These are phyloP conservation scores for Colletotrichum abscissum DNA, from an alignment of 2,329 filamentous ascomycete genomes.

Conservation along the genomic window DNA sequence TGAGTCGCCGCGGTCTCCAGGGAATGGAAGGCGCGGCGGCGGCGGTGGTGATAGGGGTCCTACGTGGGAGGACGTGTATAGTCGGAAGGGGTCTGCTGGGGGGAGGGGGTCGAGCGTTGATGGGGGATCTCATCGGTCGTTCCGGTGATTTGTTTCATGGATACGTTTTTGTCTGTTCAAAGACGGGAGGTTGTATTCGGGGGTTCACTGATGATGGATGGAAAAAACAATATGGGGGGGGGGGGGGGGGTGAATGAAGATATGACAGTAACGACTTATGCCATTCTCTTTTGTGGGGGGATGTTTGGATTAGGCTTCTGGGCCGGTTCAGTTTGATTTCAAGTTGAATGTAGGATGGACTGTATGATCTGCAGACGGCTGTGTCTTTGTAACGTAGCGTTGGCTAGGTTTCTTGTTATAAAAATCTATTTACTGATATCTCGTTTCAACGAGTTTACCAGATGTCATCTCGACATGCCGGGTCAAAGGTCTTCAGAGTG, in stretches of 20 bases:
- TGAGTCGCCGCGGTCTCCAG: slow-evolving; percentile 19
- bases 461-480: too few species aligned
- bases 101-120: slow-evolving; percentile 1
- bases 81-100: background rate
- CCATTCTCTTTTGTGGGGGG: background rate
- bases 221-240: background rate
- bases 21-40: background rate
- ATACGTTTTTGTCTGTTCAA: background rate
- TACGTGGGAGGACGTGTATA: slow-evolving; percentile 24
- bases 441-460: too few species aligned
- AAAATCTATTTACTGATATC: too few species aligned
- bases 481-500: too few species aligned
- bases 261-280: background rate
- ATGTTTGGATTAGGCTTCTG: background rate
- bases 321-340: background rate
- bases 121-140: slow-evolving; percentile 11
- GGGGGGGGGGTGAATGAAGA: background rate
- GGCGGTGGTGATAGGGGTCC: background rate
- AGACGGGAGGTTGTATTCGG: too few species aligned
- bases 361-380: background rate
- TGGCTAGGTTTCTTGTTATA: background rate
- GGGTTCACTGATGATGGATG: background rate
- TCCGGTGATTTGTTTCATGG: slow-evolving; percentile 1
- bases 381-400: background rate
- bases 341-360: background rate